Percentiles rank a stretch among this genome's conserved stretches.
These are phyloP conservation scores for Poa pratensis DNA, from an alignment of 176 grass and related monocot genomes.

Conservation along the genomic window DNA sequence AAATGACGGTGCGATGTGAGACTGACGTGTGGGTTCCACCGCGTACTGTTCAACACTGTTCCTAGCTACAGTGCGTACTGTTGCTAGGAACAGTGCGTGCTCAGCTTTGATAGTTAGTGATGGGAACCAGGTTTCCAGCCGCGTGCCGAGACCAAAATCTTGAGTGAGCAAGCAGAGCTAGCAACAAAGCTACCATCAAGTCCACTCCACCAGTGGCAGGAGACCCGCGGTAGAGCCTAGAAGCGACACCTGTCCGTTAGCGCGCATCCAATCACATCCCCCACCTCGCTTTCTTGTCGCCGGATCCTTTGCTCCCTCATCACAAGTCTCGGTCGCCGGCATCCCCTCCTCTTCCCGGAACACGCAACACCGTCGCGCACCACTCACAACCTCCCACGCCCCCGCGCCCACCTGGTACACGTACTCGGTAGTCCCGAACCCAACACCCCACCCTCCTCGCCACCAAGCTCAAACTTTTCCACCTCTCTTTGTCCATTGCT, in stretches of 20 bases:
- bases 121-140: no score
- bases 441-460: background rate
- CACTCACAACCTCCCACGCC: conserved; percentile 13
- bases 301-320: no score
- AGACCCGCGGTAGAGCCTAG: background rate
- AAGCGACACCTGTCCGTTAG: background rate
- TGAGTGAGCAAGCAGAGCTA: background rate
- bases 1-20: no score
- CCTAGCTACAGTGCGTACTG: no score
- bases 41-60: no score
- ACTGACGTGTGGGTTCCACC: no score
- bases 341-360: conserved; percentile 8
- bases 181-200: background rate
- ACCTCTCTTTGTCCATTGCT: background rate
- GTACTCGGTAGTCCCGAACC: conserved; percentile 17
- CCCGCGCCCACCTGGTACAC: conserved; percentile 13
- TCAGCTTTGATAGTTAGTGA: no score
- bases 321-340: background rate
- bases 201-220: background rate
- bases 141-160: background rate
- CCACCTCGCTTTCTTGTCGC: conserved; percentile 28
- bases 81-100: no score
- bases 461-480: background rate
- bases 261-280: background rate
- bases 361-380: background rate